phyloP scores from a whole-genome alignment of 176 grass and related monocot species.

The Triticum urartu region DNA sequence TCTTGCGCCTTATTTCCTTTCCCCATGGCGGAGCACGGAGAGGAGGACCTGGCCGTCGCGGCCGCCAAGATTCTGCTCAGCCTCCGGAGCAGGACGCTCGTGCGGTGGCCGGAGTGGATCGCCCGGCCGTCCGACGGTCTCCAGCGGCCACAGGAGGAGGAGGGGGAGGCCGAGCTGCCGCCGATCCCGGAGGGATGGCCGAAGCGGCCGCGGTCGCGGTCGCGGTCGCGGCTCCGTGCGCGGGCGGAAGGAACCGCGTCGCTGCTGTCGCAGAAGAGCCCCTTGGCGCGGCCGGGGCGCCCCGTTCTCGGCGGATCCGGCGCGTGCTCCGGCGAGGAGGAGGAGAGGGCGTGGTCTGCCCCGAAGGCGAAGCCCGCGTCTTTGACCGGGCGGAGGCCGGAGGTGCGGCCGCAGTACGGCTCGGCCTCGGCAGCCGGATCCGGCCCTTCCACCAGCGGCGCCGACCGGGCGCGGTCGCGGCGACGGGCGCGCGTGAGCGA shows the following conservation, averaged over 20 bases:
- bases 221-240: not conserved
- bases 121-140: not conserved
- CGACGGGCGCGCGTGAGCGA: not conserved
- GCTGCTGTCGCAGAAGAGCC: not conserved
- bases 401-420: not conserved
- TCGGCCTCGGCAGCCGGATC: not conserved
- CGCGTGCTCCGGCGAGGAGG: not conserved
- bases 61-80: constrained; percentile 39
- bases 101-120: constrained; percentile 14
- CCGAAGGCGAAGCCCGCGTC: not conserved
- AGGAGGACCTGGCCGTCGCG: not conserved
- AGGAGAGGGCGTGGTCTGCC: not conserved
- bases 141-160: not conserved
- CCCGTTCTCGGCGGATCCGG: not conserved
- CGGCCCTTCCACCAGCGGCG: constrained; percentile 6
- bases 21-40: not conserved
- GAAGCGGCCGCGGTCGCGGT: constrained; percentile 12
- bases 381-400: not conserved
- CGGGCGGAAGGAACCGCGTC: not conserved
- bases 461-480: not conserved
- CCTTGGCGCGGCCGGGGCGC: not conserved
- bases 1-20: too few relatives aligned
- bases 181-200: not conserved
- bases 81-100: not conserved
- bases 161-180: not conserved